A percentile compares a stretch with the other conserved stretches of the same genome.
Evolutionary conservation across 2,329 filamentous ascomycete genomes (phyloP).

Genomic region (Sporothrix euskadiensis): DNA sequence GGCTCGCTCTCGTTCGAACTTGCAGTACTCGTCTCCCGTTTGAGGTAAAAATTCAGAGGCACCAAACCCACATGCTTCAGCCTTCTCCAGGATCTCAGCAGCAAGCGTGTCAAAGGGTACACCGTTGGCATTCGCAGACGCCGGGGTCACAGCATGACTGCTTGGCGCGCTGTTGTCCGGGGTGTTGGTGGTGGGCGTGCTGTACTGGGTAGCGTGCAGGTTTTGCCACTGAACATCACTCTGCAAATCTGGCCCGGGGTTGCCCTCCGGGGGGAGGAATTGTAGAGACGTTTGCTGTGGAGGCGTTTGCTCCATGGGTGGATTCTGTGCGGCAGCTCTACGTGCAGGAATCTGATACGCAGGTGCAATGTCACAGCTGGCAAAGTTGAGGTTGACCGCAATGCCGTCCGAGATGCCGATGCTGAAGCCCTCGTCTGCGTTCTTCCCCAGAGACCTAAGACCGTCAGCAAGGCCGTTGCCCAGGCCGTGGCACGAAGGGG

Average conservation of each 20-base stretch:
- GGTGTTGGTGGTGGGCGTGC: no score
- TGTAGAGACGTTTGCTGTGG: no score
- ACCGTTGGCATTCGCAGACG: no score
- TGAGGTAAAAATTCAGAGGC: conserved; percentile 25
- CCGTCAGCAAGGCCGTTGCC: background rate
- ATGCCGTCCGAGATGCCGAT: background rate
- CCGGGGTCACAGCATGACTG: no score
- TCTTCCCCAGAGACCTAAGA: background rate
- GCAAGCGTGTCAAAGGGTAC: no score
- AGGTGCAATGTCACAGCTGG: background rate
- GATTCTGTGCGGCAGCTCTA: background rate
- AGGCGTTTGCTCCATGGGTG: no score
- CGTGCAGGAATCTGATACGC: background rate
- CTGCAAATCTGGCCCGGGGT: no score
- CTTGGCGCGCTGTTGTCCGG: no score
- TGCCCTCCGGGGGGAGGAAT: no score
- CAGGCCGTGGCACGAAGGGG: background rate
- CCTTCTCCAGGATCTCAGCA: background rate
- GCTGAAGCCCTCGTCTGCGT: background rate
- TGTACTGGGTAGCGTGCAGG: no score
- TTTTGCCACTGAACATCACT: no score
- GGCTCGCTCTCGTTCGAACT: background rate
- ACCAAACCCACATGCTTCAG: background rate
- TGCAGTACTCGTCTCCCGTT: background rate
- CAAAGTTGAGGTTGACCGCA: background rate